Conservation (phyloP, 2,329 filamentous ascomycete species). For the Aspergillus proliferans region DNA sequence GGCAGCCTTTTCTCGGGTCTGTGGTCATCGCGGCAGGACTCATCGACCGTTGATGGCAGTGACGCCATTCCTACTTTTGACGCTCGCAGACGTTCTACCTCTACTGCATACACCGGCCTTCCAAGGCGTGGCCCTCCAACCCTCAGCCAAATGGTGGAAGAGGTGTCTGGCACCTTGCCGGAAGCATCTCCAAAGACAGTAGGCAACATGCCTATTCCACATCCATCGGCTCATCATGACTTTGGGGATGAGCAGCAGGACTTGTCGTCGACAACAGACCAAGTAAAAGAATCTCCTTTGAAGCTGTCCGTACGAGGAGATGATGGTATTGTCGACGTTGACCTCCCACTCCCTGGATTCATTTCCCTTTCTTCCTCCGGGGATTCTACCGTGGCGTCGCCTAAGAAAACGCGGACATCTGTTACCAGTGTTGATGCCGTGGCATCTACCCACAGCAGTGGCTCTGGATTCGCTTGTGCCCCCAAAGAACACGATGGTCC, state of each 20-base stretch:
- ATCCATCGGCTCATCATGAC: conserved; percentile 15
- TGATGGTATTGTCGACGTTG: conserved; percentile 57
- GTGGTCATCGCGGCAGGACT: conserved; percentile 48
- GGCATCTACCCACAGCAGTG: conserved; percentile 39
- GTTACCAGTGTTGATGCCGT: conserved; percentile 48
- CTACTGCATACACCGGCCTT: conserved; percentile 16
- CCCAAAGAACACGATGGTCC: conserved; percentile 39
- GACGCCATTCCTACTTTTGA: conserved; percentile 16
- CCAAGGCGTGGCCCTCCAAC: conserved; percentile 21
- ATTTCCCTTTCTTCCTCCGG: conserved; percentile 41
- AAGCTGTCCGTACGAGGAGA: conserved; percentile 52
- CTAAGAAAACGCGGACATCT: conserved; percentile 41
- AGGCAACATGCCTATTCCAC: conserved; percentile 32
- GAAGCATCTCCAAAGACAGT: conserved; percentile 15
- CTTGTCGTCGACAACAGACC: conserved; percentile 21
- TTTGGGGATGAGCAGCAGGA: conserved; percentile 22
- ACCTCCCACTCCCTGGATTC: conserved; percentile 51
- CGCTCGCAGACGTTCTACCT: conserved; percentile 23
- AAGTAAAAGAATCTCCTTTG: conserved; percentile 40
- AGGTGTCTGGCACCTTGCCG: conserved; percentile 16
- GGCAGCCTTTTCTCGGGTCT: conserved; percentile 51
- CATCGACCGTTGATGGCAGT: conserved; percentile 36
- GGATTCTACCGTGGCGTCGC: conserved; percentile 39
- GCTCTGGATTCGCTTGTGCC: conserved; percentile 27
- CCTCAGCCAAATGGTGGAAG: conserved; percentile 30